These are phyloP conservation scores for Thermomucor indicae-seudaticae DNA, from an alignment of 371 early-diverging fungal genomes.

Conservation along the genomic window DNA sequence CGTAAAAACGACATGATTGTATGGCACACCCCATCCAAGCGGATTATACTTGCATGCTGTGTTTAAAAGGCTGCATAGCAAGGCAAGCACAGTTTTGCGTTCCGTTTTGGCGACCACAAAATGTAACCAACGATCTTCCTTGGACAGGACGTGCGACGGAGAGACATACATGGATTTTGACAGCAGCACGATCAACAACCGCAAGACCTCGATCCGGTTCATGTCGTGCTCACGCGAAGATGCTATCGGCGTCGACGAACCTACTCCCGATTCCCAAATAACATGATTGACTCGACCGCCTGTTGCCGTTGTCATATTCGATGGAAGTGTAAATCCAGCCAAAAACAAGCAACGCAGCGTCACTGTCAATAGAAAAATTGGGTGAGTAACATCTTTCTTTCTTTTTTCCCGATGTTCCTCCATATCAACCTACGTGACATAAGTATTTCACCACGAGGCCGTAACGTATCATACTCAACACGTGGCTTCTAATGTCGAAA, in stretches of 20 bases:
- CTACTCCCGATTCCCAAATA: constrained; percentile 82
- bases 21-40: constrained; percentile 83
- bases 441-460: constrained; percentile 29
- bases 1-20: constrained; percentile 74
- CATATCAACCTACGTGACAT: constrained; percentile 20
- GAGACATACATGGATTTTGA: constrained; percentile 79
- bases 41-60: constrained; percentile 77
- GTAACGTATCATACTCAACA: constrained; percentile 27
- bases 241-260: constrained; percentile 62
- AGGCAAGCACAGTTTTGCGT: constrained; percentile 67
- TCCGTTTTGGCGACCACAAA: constrained; percentile 59
- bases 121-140: constrained; percentile 59
- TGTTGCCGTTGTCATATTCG: constrained; percentile 35
- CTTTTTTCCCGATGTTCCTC: background rate
- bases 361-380: constrained; percentile 12
- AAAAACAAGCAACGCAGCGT: constrained; percentile 58
- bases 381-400: background rate
- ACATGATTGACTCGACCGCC: constrained; percentile 58
- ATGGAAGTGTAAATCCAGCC: constrained; percentile 77
- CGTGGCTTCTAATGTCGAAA: constrained; percentile 10
- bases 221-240: constrained; percentile 63
- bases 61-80: constrained; percentile 82
- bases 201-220: constrained; percentile 73
- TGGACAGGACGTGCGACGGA: constrained; percentile 52
- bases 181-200: constrained; percentile 69